Base-by-base conservation (phyloP, 768 basidiomycete genomes). In the Suillus subalutaceus region DNA sequence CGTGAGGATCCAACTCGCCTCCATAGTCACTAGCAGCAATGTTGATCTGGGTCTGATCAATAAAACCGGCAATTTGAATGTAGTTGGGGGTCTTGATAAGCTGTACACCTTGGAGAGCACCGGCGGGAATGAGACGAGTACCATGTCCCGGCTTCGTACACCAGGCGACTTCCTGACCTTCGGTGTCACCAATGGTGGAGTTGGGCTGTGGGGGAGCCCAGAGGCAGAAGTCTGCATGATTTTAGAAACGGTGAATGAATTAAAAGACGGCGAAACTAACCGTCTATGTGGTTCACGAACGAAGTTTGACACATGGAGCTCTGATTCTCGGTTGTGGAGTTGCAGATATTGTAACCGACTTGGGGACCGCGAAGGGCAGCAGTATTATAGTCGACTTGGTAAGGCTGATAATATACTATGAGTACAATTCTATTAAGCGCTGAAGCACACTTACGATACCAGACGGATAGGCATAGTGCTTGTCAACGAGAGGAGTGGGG, bases 1-100 rank as follows among this genome's bases (percentile, higher is more conserved):
- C 89, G 69, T 88, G 86, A n/a, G 88, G 84, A 72, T 91, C 88
- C 64, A 90, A 80, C 76, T 92, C 91, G 66, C 91, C 91, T 65
- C 91, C 91, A 41, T 67, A 82, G 71, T 93, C 91, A 26, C 69
- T 76, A 1, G 78, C 37, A 50, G 74, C 64, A 12, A 92, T 73
- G 76, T 88, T 85, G 70, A 93, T 78, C 63, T 75, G 68, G 10
- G 79, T 80, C 77, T 92, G 89, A 71, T 91, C 82, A 67, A 89
- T 79, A 76, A 82, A 86, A 10, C 90, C 93, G 48, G 82, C 81
- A 66, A 90, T 79, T 72, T 87, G 86, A 44, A 86, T 73, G 70
- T 91, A 91, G 65, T 82, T 82, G 1, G 84, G 82, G 0, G 89
- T 89, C 66, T 77, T 80, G 69, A 89, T 82, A 73, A 83, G 81